Evolutionary conservation across 2,329 filamentous ascomycete genomes (phyloP).

Genomic region (Akanthomyces lecanii): DNA sequence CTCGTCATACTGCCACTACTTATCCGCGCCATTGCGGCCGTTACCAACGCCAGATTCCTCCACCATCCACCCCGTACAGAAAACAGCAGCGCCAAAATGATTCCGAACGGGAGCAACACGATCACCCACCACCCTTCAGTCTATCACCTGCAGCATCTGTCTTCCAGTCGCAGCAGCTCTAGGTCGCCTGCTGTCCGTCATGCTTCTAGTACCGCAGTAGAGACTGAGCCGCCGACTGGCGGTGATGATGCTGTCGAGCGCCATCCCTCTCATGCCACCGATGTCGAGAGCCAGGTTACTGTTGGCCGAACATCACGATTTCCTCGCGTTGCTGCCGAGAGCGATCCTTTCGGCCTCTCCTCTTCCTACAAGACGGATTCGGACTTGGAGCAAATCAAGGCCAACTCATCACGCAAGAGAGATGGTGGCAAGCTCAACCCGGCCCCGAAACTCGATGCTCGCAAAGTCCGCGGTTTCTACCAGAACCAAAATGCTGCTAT

Average conservation of each 20-base stretch:
- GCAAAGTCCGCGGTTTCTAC: conserved; percentile 76
- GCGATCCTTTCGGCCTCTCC: conserved; percentile 78
- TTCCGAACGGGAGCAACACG: conserved; percentile 37
- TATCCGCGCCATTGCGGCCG: background rate
- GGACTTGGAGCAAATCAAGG: conserved; percentile 72
- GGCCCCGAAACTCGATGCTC: conserved; percentile 34
- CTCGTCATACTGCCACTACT: background rate
- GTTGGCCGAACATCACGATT: conserved; percentile 37
- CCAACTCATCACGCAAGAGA: conserved; percentile 76
- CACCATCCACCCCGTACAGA: background rate
- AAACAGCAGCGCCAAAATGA: conserved; percentile 29
- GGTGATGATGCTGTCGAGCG: conserved; percentile 40
- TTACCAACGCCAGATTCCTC: background rate
- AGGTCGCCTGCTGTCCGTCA: conserved; percentile 27
- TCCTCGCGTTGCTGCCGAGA: conserved; percentile 57
- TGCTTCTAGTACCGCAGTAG: conserved; percentile 45
- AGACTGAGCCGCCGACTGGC: conserved; percentile 31
- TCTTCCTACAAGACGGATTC: conserved; percentile 70
- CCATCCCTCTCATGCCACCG: conserved; percentile 35
- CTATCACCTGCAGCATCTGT: conserved; percentile 37
- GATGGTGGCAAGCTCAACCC: conserved; percentile 35
- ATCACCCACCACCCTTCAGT: conserved; percentile 43
- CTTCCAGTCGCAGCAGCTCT: conserved; percentile 27
- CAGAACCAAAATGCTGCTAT: conserved; percentile 90
- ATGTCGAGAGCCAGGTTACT: conserved; percentile 47